Base-by-base conservation (phyloP, 345 rosid species). In the Arabis hirsuta region DNA sequence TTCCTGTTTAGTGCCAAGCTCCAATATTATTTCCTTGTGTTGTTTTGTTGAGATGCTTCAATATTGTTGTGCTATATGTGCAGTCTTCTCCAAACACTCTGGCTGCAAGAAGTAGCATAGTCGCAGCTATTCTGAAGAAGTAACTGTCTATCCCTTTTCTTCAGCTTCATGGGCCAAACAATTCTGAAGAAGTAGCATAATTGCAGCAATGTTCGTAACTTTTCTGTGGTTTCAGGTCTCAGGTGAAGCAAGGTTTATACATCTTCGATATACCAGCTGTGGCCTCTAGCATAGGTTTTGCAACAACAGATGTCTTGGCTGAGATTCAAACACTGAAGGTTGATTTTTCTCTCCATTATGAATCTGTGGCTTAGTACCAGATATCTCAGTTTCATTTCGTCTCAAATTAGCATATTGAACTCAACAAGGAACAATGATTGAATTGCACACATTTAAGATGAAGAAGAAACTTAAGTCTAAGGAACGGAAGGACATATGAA, bases 261-360 rank as follows among this genome's bases (percentile, higher is more conserved):
- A 73, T 87, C 44, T 84, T 90, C 55, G 88, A 83, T 80, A 83
- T 89, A 73, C 88, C 92, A 39, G 68, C 85, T 39, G 80, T 86
- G 75, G 91, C 96, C 64, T 84, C 87, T 80, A 82, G 70, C 79
- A 58, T 81, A 59, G 79, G 86, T 32, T 51, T 77, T 79, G 81
- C 92, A 74, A 67, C 86, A 36, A 53, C 74, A 46, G 85, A 87
- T 41, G 72, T 94, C 60, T 82, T 82, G 62, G 84, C 84, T 77
- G 81, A 74, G 76, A 82, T 94, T 78, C 86, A 84, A 76, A 75
- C 76, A 74, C 86, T 94, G 22, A 94, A 94, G 97, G 96, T 91
- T 79, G 62, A 46, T 29, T 62, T n/a, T 48, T 55, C 63, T 38
- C 29, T 38, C 45, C 44, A 22, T 46, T 68, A 32, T 36, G 26